Percentiles rank a stretch among this genome's conserved stretches.
Conservation (phyloP, 2,329 filamentous ascomycete species). For the Venturia effusa region DNA sequence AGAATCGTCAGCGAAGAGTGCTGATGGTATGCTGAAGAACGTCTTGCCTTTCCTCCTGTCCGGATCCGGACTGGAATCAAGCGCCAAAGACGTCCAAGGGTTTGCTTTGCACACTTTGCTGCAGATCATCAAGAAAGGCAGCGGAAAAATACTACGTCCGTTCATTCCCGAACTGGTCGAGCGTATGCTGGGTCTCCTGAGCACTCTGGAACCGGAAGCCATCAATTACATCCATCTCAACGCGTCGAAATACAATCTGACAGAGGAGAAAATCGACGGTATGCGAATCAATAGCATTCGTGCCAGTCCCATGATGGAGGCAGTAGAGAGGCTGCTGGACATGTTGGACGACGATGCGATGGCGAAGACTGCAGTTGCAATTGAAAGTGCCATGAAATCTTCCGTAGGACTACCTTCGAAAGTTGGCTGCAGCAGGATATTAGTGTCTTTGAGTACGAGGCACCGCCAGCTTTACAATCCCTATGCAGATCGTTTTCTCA, state of each 20-base stretch:
- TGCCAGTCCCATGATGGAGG: conserved; percentile 81
- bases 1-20: conserved; percentile 52
- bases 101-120: conserved; percentile 74
- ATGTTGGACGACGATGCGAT: conserved; percentile 72
- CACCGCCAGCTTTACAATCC: conserved; percentile 65
- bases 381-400: conserved; percentile 67
- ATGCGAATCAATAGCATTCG: conserved; percentile 72
- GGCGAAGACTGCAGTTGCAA: conserved; percentile 53
- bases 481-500: conserved; percentile 65
- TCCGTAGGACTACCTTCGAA: conserved; percentile 90
- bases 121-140: conserved; percentile 79
- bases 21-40: conserved; percentile 70
- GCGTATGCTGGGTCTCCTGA: conserved; percentile 69
- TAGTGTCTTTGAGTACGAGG: conserved; percentile 75
- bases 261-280: conserved; percentile 82
- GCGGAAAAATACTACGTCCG: conserved; percentile 61
- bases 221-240: conserved; percentile 92
- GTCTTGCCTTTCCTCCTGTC: conserved; percentile 87
- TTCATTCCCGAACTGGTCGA: conserved; percentile 77
- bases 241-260: conserved; percentile 71
- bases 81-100: conserved; percentile 73
- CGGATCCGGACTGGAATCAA: conserved; percentile 77
- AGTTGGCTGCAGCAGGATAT: conserved; percentile 75
- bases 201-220: conserved; percentile 76
- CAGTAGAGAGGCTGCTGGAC: conserved; percentile 80